Conservation (phyloP, 768 basidiomycete species). For the Psilocybe cyanescens region DNA sequence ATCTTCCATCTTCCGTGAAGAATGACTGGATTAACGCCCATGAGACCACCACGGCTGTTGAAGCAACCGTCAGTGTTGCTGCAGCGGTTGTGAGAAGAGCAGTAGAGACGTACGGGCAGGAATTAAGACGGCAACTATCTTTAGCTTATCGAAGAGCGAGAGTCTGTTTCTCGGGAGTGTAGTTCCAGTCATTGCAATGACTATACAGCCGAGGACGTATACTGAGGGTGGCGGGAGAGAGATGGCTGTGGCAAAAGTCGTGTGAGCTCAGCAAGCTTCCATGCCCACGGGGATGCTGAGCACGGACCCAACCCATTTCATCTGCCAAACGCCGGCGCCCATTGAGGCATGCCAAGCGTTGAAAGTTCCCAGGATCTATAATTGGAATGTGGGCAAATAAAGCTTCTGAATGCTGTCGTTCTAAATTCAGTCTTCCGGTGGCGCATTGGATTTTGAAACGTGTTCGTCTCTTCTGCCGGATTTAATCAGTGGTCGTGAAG, state of each 20-base stretch:
- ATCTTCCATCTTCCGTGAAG: constrained; percentile 17
- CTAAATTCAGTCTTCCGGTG: too few relatives aligned
- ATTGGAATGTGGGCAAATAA: too few relatives aligned
- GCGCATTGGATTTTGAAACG: too few relatives aligned
- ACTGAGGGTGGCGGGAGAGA: neutral
- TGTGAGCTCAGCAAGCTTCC: too few relatives aligned
- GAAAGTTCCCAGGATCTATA: too few relatives aligned
- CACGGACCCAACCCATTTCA: too few relatives aligned
- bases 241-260: neutral
- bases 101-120: constrained; percentile 15
- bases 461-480: too few relatives aligned
- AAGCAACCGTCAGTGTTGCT: neutral
- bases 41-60: constrained; percentile 8
- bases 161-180: constrained; percentile 16
- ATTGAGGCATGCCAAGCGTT: too few relatives aligned
- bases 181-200: neutral
- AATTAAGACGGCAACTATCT: constrained; percentile 8
- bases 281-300: too few relatives aligned
- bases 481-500: too few relatives aligned
- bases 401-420: too few relatives aligned
- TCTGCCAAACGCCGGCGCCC: too few relatives aligned
- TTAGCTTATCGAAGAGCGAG: constrained; percentile 8
- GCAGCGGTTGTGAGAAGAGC: neutral
- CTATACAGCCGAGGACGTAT: neutral
- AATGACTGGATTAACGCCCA: constrained; percentile 19